phyloP scores from a whole-genome alignment of 31 red algal species.

The Endocladia muricata region DNA sequence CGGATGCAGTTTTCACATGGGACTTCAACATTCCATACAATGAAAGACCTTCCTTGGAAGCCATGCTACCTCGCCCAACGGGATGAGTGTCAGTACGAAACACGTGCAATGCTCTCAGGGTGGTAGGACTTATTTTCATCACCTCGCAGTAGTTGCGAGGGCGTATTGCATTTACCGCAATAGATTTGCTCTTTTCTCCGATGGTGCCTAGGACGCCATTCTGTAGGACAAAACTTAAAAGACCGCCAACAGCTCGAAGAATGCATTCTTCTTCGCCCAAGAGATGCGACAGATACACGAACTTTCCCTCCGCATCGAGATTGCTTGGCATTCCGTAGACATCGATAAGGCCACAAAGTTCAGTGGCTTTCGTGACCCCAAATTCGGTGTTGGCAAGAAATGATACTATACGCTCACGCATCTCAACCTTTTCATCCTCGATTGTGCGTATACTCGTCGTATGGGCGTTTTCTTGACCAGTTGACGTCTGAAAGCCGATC shows the following conservation, averaged over 20 bases:
- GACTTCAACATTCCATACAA: conserved; percentile 53
- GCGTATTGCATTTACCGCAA: conserved; percentile 53
- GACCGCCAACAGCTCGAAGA: conserved; percentile 52
- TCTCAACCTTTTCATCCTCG: too few species aligned
- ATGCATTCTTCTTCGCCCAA: conserved; percentile 39
- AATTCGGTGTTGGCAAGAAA: conserved; percentile 53
- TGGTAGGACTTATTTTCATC: conserved; percentile 45
- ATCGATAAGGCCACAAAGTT: conserved; percentile 34
- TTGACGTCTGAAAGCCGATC: too few species aligned
- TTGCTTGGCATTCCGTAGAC: conserved; percentile 40
- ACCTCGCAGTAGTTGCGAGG: conserved; percentile 32
- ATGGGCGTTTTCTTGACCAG: too few species aligned
- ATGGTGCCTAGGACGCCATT: conserved; percentile 38
- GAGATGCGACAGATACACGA: conserved; percentile 47
- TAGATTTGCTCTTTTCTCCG: not conserved
- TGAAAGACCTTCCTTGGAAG: conserved; percentile 59
- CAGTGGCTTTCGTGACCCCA: conserved; percentile 30
- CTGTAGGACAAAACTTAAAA: conserved; percentile 57
- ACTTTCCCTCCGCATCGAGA: conserved; percentile 8
- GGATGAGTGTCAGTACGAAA: conserved; percentile 62
- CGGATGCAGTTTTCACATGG: conserved; percentile 49
- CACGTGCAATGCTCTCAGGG: conserved; percentile 40
- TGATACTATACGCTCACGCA: conserved; percentile 5
- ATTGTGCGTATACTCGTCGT: too few species aligned
- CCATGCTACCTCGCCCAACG: conserved; percentile 35